phyloP scores from a whole-genome alignment of 129 eudicot species.

The Pulicaria dysenterica region DNA sequence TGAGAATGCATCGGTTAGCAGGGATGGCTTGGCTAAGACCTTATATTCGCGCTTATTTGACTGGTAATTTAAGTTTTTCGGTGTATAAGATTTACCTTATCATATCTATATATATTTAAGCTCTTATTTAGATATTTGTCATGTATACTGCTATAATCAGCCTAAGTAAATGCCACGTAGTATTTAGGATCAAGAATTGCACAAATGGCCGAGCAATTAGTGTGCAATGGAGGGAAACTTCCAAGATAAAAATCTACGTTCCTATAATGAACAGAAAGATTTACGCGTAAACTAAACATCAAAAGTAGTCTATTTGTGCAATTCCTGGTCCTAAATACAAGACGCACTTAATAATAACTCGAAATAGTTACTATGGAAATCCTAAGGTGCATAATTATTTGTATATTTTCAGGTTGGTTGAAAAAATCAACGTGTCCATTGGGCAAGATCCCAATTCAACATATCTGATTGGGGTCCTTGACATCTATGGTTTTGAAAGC shows the following conservation, averaged over 20 bases:
- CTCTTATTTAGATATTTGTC: constrained; percentile 11
- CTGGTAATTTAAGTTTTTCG: constrained; percentile 48
- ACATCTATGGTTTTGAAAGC: constrained; percentile 98
- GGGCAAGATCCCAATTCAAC: constrained; percentile 90
- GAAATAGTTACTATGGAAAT: constrained; percentile 10
- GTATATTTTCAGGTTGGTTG: constrained; percentile 72
- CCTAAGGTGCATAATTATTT: constrained; percentile 24
- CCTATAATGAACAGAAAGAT: constrained; percentile 17
- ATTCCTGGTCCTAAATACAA: constrained; percentile 14
- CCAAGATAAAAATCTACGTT: neutral
- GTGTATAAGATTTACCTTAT: constrained; percentile 13
- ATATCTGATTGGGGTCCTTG: constrained; percentile 93
- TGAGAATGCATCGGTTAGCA: constrained; percentile 70
- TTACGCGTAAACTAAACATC: neutral
- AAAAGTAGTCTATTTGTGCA: constrained; percentile 17
- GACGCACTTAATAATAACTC: neutral
- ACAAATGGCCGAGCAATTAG: constrained; percentile 17
- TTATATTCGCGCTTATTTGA: constrained; percentile 91
- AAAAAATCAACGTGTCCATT: constrained; percentile 82
- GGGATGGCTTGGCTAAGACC: constrained; percentile 97
- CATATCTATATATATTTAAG: neutral
- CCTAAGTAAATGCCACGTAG: constrained; percentile 8
- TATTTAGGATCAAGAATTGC: neutral
- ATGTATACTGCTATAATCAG: neutral
- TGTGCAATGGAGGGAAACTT: constrained; percentile 13